These are phyloP conservation scores for Colletotrichum tropicale DNA, from an alignment of 2,329 filamentous ascomycete genomes.

Conservation along the genomic window DNA sequence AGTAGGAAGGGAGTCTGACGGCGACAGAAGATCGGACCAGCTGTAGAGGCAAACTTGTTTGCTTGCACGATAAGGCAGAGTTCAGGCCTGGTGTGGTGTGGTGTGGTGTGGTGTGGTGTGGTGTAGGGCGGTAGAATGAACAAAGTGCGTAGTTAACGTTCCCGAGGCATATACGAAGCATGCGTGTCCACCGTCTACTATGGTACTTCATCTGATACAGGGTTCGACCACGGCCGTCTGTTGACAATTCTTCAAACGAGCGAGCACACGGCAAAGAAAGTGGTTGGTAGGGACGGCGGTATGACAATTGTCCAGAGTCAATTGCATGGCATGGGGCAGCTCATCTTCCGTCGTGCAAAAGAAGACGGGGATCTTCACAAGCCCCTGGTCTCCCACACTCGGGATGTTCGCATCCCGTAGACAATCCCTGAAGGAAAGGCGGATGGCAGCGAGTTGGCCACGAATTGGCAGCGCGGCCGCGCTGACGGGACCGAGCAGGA, in stretches of 20 bases:
- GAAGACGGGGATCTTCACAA: neutral
- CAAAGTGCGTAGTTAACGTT: neutral
- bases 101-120: too few relatives aligned
- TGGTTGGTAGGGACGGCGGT: neutral
- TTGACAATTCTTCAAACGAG: slow-evolving; percentile 8
- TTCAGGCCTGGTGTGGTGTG: neutral
- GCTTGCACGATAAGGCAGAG: neutral
- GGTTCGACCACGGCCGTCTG: neutral
- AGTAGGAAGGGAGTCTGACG: neutral
- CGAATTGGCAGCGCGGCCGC: slow-evolving; percentile 7
- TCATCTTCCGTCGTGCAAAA: neutral
- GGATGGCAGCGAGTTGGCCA: slow-evolving; percentile 7
- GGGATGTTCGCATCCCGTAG: slow-evolving; percentile 10
- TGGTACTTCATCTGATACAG: neutral
- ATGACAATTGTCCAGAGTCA: neutral
- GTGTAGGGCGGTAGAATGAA: neutral
- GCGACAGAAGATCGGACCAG: neutral
- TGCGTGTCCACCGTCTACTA: neutral
- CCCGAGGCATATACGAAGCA: neutral
- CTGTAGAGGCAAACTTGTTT: neutral
- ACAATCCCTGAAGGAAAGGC: neutral
- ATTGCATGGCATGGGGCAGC: neutral
- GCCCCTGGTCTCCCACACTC: neutral
- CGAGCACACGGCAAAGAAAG: neutral
- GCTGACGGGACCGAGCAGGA: slow-evolving; percentile 11